phyloP scores from a whole-genome alignment of 495 filamentous ascomycete genomes.

The Aspergillus haitiensis region DNA sequence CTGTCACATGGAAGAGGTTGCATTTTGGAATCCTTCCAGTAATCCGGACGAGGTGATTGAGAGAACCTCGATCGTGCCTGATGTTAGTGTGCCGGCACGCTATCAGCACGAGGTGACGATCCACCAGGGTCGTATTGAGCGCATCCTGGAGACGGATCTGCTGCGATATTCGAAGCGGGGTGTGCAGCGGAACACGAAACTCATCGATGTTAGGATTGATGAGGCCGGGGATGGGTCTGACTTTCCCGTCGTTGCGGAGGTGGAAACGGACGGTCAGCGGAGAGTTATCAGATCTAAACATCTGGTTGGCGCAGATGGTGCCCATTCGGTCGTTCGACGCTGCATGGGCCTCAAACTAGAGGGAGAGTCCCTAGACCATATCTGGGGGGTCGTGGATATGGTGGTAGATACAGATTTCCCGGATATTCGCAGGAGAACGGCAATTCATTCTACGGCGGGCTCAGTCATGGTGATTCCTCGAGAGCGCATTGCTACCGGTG shows the following conservation, averaged over 20 bases:
- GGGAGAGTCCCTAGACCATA: slow-evolving; percentile 63
- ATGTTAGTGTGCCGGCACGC: slow-evolving; percentile 48
- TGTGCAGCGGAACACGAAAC: slow-evolving; percentile 52
- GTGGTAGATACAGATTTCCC: slow-evolving; percentile 69
- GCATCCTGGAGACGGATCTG: slow-evolving; percentile 58
- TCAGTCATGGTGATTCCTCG: slow-evolving; percentile 73
- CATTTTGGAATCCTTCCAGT: slow-evolving; percentile 50
- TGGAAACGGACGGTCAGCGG: slow-evolving; percentile 47
- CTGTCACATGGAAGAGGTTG: slow-evolving; percentile 45
- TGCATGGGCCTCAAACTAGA: slow-evolving; percentile 58
- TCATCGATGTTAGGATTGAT: slow-evolving; percentile 56
- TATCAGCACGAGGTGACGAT: slow-evolving; percentile 58
- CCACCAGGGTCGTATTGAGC: slow-evolving; percentile 63
- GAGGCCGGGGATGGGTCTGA: slow-evolving; percentile 54
- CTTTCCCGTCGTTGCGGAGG: slow-evolving; percentile 39
- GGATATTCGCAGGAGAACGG: slow-evolving; percentile 65
- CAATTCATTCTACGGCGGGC: slow-evolving; percentile 66
- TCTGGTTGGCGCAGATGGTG: slow-evolving; percentile 68
- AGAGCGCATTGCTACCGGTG: slow-evolving; percentile 52
- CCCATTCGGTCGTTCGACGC: slow-evolving; percentile 60
- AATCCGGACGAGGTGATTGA: slow-evolving; percentile 52
- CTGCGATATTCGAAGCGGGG: slow-evolving; percentile 50
- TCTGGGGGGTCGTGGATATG: slow-evolving; percentile 68
- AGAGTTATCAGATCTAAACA: slow-evolving; percentile 59
- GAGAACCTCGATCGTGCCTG: slow-evolving; percentile 49